A percentile compares a stretch with the other conserved stretches of the same genome.
phyloP scores from a whole-genome alignment of 2,329 filamentous ascomycete species.

The Cordyceps tenuipes region DNA sequence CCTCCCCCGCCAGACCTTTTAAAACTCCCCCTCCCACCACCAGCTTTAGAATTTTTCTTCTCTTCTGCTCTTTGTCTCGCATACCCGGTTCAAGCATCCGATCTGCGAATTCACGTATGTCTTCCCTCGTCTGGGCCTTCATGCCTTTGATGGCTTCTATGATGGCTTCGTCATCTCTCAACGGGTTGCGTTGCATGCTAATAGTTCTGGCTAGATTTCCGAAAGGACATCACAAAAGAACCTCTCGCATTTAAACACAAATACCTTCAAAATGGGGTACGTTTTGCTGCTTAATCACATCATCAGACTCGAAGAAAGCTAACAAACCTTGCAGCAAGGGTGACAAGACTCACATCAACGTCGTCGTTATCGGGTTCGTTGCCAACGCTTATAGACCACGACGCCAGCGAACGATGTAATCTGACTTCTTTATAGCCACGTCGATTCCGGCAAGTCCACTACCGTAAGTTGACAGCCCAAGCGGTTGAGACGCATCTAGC shows the following conservation, averaged over 20 bases:
- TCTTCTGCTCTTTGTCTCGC: constrained; percentile 34
- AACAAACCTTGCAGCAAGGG: constrained; percentile 61
- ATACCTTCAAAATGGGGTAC: constrained; percentile 31
- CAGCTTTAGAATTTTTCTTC: constrained; percentile 27
- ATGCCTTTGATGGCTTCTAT: not conserved
- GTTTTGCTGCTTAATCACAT: not conserved
- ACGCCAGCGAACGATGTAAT: constrained; percentile 21
- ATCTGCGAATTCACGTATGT: constrained; percentile 33
- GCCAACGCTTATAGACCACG: constrained; percentile 16
- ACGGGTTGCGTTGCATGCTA: constrained; percentile 11
- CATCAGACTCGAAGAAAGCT: constrained; percentile 2
- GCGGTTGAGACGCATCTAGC: not conserved
- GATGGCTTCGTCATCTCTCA: not conserved
- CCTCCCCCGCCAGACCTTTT: constrained; percentile 25
- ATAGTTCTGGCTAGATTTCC: constrained; percentile 18
- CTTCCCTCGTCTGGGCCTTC: constrained; percentile 6
- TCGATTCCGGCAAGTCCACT: constrained; percentile 99
- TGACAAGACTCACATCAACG: constrained; percentile 92
- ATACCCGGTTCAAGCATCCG: constrained; percentile 38
- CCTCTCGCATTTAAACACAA: constrained; percentile 15
- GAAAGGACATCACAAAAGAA: constrained; percentile 16
- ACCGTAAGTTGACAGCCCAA: constrained; percentile 56
- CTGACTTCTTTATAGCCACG: constrained; percentile 54
- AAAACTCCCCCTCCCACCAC: constrained; percentile 32
- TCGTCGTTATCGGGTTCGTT: constrained; percentile 75